Base-by-base conservation (phyloP, 495 filamentous ascomycete genomes). In the Neurospora sp. region DNA sequence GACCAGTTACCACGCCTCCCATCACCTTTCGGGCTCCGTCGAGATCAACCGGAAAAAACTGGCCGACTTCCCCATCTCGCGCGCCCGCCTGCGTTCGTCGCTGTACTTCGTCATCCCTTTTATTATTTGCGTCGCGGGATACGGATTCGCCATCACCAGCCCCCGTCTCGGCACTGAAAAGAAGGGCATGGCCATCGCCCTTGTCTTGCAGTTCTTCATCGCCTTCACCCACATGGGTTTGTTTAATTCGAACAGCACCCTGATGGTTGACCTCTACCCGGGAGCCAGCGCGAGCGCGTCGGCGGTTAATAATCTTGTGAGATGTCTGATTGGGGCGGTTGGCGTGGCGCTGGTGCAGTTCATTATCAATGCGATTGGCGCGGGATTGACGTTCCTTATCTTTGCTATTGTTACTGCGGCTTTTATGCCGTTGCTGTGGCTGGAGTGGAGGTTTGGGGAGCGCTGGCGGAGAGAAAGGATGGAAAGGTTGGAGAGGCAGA, bases 241-340 rank as follows among this genome's bases (percentile, higher is more conserved):
- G 8, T 86, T 83, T 70, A 86, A 78, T 14, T 72, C 74, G 69
- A 75, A 82, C 12, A 77, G 81, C 68, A 88, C 87, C 0, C 79
- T 92, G 72, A 75, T 91, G 45, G 84, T 91, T 0, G 90, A 92
- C 77, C 76, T 91, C 3, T 89, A 89, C 73, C 88, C 88, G 3
- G 82, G 79, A 1, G 83, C 83, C 20, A 86, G 89, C 18, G 84
- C 86, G 0, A 87, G 89, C 6, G 88, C 88, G 0, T 89, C 90
- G 7, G 90, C 90, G 9, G 87, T 89, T 12, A 90, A 88, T 72
- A 91, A 92, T 73, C 79, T 92, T 4, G 81, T 86, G 4, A 80
- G 90, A 10, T 92, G 89, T 79, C 75, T 87, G 69, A 77, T 91
- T 37, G 89, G 90, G 2, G 90, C 90, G 8, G 89, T 80, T 0